These are phyloP conservation scores for Sarocladium strictum DNA, from an alignment of 2,329 filamentous ascomycete species.

Conservation along the genomic window DNA sequence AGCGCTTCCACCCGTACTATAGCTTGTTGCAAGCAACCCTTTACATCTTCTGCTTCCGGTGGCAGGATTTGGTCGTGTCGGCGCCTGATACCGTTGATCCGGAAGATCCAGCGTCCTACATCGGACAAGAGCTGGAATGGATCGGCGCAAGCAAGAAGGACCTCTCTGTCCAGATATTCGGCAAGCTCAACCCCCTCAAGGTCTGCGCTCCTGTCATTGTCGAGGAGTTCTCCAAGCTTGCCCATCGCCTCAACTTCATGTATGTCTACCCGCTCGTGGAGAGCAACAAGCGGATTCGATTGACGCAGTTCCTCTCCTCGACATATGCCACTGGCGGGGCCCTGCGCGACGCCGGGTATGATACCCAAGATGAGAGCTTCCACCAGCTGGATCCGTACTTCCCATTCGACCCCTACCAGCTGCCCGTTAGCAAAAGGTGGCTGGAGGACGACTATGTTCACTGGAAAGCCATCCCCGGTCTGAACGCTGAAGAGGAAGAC, in stretches of 20 bases:
- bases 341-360: conserved; percentile 42
- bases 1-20: conserved; percentile 80
- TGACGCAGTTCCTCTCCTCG: conserved; percentile 62
- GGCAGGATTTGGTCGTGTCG: conserved; percentile 76
- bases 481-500: conserved; percentile 53
- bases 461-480: conserved; percentile 69
- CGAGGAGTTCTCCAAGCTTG: conserved; percentile 81
- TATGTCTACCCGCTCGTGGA: conserved; percentile 87
- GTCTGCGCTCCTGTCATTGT: conserved; percentile 90
- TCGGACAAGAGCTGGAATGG: conserved; percentile 73
- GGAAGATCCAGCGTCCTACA: conserved; percentile 54
- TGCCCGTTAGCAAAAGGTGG: conserved; percentile 84
- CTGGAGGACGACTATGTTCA: conserved; percentile 76
- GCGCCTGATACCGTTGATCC: conserved; percentile 55
- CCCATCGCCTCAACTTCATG: conserved; percentile 78
- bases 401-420: conserved; percentile 92
- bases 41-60: conserved; percentile 97
- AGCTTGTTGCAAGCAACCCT: conserved; percentile 81
- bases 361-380: conserved; percentile 59
- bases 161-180: conserved; percentile 73
- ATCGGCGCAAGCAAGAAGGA: conserved; percentile 66
- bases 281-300: conserved; percentile 81
- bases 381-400: conserved; percentile 92
- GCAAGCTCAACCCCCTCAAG: conserved; percentile 88
- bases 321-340: conserved; percentile 50